Conservation (phyloP, 2,329 filamentous ascomycete genomes). For the Colletotrichum sp. region DNA sequence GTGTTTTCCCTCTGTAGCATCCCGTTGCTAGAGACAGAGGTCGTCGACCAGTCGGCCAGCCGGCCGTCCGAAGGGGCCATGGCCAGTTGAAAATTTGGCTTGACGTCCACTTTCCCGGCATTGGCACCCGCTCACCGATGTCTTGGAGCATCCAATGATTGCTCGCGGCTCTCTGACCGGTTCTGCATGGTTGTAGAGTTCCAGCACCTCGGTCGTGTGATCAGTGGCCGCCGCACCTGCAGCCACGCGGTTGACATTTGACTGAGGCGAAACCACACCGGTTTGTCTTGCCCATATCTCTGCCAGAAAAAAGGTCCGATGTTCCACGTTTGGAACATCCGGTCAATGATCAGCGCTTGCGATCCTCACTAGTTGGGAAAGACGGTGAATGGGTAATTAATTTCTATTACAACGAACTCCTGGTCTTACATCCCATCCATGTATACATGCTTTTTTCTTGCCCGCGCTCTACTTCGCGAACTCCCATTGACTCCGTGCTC, state of each 20-base stretch:
- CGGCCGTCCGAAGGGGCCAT: neutral
- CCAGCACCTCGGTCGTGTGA: conserved; percentile 13
- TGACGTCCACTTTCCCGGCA: neutral
- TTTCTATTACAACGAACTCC: neutral
- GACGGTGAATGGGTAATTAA: neutral
- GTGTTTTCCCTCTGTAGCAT: neutral
- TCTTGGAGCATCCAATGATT: neutral
- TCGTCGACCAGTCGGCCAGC: neutral
- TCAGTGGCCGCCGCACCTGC: neutral
- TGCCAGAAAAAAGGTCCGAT: neutral
- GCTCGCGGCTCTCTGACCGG: neutral
- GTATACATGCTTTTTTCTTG: conserved; percentile 13
- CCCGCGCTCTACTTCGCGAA: conserved; percentile 5
- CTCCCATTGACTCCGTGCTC: conserved; percentile 6
- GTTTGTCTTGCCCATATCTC: neutral
- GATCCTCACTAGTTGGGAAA: neutral
- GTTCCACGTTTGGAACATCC: neutral
- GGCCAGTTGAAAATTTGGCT: neutral
- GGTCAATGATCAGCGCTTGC: neutral
- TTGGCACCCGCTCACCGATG: conserved; percentile 13
- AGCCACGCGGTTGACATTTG: neutral
- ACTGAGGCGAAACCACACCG: neutral
- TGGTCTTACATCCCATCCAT: neutral
- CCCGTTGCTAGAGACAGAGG: neutral
- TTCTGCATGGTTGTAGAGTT: conserved; percentile 3